Percentiles rank a stretch among this genome's conserved stretches.
Conservation (phyloP, 2,329 filamentous ascomycete genomes). For the Ophiostoma populinum region DNA sequence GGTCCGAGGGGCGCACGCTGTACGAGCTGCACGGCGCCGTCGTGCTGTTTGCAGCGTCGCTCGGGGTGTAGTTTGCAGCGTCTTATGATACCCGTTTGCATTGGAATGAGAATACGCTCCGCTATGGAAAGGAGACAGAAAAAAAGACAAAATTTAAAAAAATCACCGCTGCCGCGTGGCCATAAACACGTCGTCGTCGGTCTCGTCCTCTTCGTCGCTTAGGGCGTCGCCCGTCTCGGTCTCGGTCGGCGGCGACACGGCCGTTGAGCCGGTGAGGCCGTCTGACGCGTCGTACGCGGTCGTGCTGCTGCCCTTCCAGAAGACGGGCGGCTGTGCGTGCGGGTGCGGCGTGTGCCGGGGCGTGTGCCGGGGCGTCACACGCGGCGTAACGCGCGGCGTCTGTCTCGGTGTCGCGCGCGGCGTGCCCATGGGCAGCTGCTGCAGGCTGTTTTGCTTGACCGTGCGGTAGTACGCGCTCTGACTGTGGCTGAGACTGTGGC, state of each 20-base stretch:
- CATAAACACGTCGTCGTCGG: constrained; percentile 5
- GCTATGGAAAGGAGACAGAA: no score
- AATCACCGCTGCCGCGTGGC: background rate
- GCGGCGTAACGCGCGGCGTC: background rate
- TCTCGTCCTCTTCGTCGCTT: constrained; percentile 1
- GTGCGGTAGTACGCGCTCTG: constrained; percentile 2
- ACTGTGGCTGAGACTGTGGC: background rate
- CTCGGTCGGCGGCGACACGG: background rate
- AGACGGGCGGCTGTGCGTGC: background rate
- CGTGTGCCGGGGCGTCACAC: background rate
- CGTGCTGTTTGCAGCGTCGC: constrained; percentile 14
- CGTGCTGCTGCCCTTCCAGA: no score
- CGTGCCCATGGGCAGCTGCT: constrained; percentile 12
- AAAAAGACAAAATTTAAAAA: no score
- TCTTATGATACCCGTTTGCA: constrained; percentile 5
- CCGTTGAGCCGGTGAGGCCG: no score
- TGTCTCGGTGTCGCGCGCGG: no score
- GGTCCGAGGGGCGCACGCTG: constrained; percentile 27
- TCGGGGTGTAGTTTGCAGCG: background rate
- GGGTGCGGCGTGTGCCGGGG: background rate
- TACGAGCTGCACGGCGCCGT: constrained; percentile 18
- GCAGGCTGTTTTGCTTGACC: constrained; percentile 10
- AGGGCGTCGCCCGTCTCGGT: background rate
- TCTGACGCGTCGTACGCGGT: no score
- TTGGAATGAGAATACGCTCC: background rate